Percentiles rank a stretch among this genome's conserved stretches.
Conservation (phyloP, 768 basidiomycete species). For the Strobilomyces echinocephalus region DNA sequence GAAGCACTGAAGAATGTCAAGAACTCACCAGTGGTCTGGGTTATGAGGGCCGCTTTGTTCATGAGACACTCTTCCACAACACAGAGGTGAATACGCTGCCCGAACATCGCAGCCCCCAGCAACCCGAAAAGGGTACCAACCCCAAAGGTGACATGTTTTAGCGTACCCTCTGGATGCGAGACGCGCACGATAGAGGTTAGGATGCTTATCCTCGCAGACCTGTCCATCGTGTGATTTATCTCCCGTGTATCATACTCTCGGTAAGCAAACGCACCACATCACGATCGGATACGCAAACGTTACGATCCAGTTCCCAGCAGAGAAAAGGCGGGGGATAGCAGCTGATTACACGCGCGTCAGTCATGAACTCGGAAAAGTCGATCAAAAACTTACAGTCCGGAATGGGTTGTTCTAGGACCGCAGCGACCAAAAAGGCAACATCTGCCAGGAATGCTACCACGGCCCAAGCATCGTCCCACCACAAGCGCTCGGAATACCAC, state of each 20-base stretch:
- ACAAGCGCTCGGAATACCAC: slow-evolving; percentile 15
- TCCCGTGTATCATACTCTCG: neutral
- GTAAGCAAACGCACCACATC: slow-evolving; percentile 10
- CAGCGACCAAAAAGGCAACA: slow-evolving; percentile 1
- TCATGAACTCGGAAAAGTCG: neutral
- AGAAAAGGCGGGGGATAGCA: slow-evolving; percentile 2
- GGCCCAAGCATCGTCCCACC: slow-evolving; percentile 27
- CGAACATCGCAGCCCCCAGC: slow-evolving; percentile 4
- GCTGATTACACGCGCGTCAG: slow-evolving; percentile 4
- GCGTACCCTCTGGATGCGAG: slow-evolving; percentile 12
- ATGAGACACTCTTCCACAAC: slow-evolving; percentile 6
- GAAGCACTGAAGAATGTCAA: neutral
- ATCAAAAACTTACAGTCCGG: neutral
- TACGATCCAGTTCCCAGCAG: slow-evolving; percentile 9
- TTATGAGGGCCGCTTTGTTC: slow-evolving; percentile 1
- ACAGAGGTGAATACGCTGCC: slow-evolving; percentile 12
- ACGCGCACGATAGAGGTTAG: slow-evolving; percentile 22
- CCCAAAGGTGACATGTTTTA: slow-evolving; percentile 1
- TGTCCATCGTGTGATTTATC: slow-evolving; percentile 4
- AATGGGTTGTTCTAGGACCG: slow-evolving; percentile 8
- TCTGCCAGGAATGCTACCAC: slow-evolving; percentile 14
- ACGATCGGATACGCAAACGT: slow-evolving; percentile 17
- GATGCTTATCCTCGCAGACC: slow-evolving; percentile 25
- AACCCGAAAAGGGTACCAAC: slow-evolving; percentile 16
- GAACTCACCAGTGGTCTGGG: slow-evolving; percentile 21